Evolutionary conservation across 2,329 filamentous ascomycete species (phyloP), one percentile per base, ranked within the genome.

Genomic region (Zopfia rhizophila): DNA sequence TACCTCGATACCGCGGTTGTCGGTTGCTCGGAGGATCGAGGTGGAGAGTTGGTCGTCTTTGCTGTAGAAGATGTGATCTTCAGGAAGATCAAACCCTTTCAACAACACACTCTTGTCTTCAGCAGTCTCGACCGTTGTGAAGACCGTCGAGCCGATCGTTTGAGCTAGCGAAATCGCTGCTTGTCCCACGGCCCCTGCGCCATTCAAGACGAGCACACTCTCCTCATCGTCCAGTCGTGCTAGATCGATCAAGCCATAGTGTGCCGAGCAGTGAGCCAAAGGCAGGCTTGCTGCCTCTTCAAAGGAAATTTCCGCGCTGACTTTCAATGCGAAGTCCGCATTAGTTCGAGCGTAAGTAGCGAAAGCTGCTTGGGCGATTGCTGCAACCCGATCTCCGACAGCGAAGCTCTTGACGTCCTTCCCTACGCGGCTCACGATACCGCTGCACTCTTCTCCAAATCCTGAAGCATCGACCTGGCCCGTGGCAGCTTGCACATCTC

Each of bases 1-100:
- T 4, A 74, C 63, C 47, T 75, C 67, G 8, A 72, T 61, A n/a
- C 72, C 72, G 5, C 35, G 32, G 12, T 52, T 58, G 8, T 55
- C 31, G 1, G 72, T 74, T 13, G 47, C 42, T 6, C 52, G 32
- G 18, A 47, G 40, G 8, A 74, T 47, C 3, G 39, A 55, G 1
- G 42, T 48, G 3, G 51, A 51, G 30, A 74, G 70, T 6, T 48
- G 23, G 7, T 57, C 52, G 28, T 60, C 58, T 5, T 60, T 50
- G 11, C 43, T 53, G 30, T 42, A 63, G 45, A 67, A 71, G 23
- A 74, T 68, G n/a, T 58, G 54, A 21, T 68, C 59, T 13, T 60
- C 57, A 3, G 52, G 40, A 13, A 75, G 12, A 11, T 39, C 45
- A 38, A 49, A 58, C 8, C 53, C 47, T 5, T 39, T 24, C 40